Base-by-base conservation (phyloP, 441 rosid genomes). In the Syzygium malaccense region DNA sequence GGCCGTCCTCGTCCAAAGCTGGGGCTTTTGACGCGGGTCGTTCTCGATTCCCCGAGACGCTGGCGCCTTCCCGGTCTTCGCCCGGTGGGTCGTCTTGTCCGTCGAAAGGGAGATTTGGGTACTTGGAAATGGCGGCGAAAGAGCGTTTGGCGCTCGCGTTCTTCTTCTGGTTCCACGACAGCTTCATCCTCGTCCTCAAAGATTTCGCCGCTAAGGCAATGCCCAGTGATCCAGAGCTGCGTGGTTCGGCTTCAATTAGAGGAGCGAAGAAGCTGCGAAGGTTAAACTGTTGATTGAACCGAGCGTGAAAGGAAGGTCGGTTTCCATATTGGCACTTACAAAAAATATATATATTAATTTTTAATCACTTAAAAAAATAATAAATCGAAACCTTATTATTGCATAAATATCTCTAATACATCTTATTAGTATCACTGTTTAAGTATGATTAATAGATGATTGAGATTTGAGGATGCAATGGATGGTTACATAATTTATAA, bases 31-130 rank as follows among this genome's bases (percentile, higher is more conserved):
- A 83, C 14, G 87, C 58, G 10, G 84, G 53, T 54, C 53, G 48
- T n/a, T 55, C 86, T 30, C 11, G 75, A 57, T 55, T 48, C 55
- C 32, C 51, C 14, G 56, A 14, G 28, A 45, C 86, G 23, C 83
- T 64, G 60, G 66, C 89, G 18, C n/a, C 62, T 49, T 90, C 91
- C 48, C 51, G 54, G 86, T 45, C 48, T 68, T 68, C 20, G 79
- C 26, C 48, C 26, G 48, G 26, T 19, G 26, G 79, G 79, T 68
- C 79, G 26, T 68, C 55, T 32, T 90, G 87, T 64, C 88, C 64
- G 48, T 95, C 96, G 86, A 96, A 97, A 86, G 97, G 96, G 87
- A 97, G 98, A 89, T 93, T 91, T 4, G 94, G 90, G 91, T 91
- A 92, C 33, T 87, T 90, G 12, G 95, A 88, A 53, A 94, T 55